Percentiles rank a stretch among this genome's conserved stretches.
phyloP scores from a whole-genome alignment of 495 filamentous ascomycete species.

The Aspergillus avenaceus region DNA sequence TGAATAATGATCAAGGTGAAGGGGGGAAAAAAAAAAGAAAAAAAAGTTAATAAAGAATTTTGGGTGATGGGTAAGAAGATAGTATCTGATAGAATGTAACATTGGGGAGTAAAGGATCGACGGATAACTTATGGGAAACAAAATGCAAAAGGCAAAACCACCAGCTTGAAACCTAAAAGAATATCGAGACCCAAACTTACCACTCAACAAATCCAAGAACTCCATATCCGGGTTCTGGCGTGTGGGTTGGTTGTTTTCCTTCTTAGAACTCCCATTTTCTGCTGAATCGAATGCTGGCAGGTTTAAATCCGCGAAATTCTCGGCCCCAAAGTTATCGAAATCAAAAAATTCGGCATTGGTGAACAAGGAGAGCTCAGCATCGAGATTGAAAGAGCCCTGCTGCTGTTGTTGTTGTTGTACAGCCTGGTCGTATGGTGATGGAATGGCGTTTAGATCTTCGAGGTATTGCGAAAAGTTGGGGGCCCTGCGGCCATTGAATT shows the following conservation, averaged over 20 bases:
- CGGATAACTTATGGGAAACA: background rate
- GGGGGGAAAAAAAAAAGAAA: background rate
- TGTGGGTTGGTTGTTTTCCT: constrained; percentile 17
- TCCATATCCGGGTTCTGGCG: constrained; percentile 33
- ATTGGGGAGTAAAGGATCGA: background rate
- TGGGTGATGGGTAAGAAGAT: background rate
- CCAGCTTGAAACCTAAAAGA: constrained; percentile 1
- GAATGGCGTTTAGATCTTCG: constrained; percentile 77
- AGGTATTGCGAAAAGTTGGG: constrained; percentile 87
- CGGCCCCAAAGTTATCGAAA: constrained; percentile 67
- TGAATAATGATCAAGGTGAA: background rate
- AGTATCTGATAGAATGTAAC: background rate
- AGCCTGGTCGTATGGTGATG: constrained; percentile 61
- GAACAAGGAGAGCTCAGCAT: constrained; percentile 81
- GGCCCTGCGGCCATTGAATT: constrained; percentile 63
- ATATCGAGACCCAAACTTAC: constrained; percentile 26
- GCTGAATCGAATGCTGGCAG: constrained; percentile 34
- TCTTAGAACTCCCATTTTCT: constrained; percentile 24
- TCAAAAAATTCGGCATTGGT: constrained; percentile 94
- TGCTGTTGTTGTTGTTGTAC: constrained; percentile 48
- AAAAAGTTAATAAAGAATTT: too few species aligned
- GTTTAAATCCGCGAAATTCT: constrained; percentile 48
- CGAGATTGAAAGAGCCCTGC: constrained; percentile 56
- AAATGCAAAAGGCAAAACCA: background rate
- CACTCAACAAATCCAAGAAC: constrained; percentile 42